Evolutionary conservation across 2,329 filamentous ascomycete genomes (phyloP), one percentile per base, ranked within the genome.

Genomic region (Aquanectria penicillioides): DNA sequence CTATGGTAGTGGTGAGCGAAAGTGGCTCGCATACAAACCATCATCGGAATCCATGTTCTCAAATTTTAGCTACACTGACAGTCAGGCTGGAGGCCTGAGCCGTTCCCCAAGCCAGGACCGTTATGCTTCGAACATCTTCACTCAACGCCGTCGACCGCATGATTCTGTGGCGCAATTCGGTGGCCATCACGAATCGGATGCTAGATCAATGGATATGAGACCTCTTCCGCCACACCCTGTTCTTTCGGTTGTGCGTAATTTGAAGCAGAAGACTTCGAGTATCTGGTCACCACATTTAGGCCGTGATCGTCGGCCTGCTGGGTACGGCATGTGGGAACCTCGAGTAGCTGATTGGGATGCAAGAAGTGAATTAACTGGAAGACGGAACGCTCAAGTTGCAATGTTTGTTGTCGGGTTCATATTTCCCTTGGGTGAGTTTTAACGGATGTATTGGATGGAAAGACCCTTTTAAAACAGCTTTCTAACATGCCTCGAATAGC

Each of bases 401-500:
- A 79, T 92, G 44, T 96, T 96, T 75, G 86, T 88, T 53, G 36
- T 89, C 41, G 93, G 93, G 20, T 96, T 96, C 70, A 78, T 94
- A 41, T 86, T 93, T 69, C 93, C 92, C 6, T 83, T 93, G 60
- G 81, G 87, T 90, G 77, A 75, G 86, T 75, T 28, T 43, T n/a
- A n/a, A n/a, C n/a, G n/a, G n/a, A n/a, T n/a, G n/a, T n/a, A n/a
- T n/a, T n/a, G n/a, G n/a, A n/a, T n/a, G n/a, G n/a, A n/a, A n/a
- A n/a, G 6, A 2, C 13, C n/a, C 18, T 17, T 8, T 12, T 8
- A 6, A 6, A 17, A 5, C 11, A 5, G 17, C 10, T 33, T 13
- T 34, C 6, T 4, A 17, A 15, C 22, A 51, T 11, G 23, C 17
- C 3, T 62, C 33, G 38, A 50, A 44, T 66, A 89, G 90, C 89